Base-by-base conservation (phyloP, 768 basidiomycete species). In the Phaeotremella skinneri region DNA sequence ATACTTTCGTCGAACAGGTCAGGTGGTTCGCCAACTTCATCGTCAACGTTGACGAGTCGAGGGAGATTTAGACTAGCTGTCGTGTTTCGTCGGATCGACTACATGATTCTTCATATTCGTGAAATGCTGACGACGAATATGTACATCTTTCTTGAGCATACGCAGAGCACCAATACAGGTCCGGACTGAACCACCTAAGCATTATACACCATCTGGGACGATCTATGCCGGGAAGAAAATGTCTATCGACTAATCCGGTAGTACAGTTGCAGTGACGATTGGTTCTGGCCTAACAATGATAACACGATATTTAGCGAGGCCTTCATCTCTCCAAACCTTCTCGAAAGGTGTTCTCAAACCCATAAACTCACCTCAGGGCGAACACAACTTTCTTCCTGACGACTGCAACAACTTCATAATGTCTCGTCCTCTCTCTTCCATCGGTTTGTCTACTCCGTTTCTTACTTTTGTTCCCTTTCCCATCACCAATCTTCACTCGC, bases 301-400 rank as follows among this genome's bases (percentile, higher is more conserved):
- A 45, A 13, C 23, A 9, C 13, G 11, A 45, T 45, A 14, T 7
- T 45, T 45, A 45, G 13, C 13, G n/a, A n/a, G n/a, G n/a, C n/a
- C n/a, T n/a, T n/a, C 56, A 42, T 57, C 21, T 34, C 17, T 20
- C 42, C 32, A 16, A 17, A 5, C 39, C 5, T 30, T 29, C 14
- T n/a, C 16, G 6, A 11, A 25, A 11, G 4, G n/a, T 0, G 1
- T 21, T 30, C 25, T 49, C 13, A 4, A 7, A 14, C 37, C 32
- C n/a, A 17, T 20, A 25, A 7, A 68, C 75, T 55, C 52, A 74
- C 75, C 75, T 53, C 4, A 76, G 57, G 3, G 71, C 62, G 55
- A 76, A 76, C 21, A 76, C 73, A 6, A 76, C 65, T 43, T 76
- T 76, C 56, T 69, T 75, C 56, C 70, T 41, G 2, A 76, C 69